Conservation (phyloP, 208 protist species). For the Trypanosoma caninum region DNA sequence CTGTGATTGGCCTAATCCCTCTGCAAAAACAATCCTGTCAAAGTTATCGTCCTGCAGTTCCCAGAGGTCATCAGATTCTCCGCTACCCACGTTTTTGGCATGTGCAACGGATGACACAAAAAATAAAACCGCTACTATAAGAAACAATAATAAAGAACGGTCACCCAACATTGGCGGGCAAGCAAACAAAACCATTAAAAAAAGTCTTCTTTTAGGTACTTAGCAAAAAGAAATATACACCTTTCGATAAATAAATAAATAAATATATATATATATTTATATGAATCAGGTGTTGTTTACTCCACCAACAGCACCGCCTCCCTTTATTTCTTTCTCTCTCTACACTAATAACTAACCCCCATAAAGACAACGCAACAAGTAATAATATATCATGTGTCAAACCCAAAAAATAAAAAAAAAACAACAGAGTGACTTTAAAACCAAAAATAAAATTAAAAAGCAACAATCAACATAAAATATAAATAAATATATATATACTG, state of each 20-base stretch:
- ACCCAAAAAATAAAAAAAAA: conserved; percentile 20
- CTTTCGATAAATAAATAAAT: background rate
- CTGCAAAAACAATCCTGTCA: conserved; percentile 61
- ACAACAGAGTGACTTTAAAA: conserved; percentile 19
- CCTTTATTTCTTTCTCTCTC: background rate
- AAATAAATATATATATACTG: background rate
- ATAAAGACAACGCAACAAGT: background rate
- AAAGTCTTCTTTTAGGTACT: no score
- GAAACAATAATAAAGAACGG: background rate
- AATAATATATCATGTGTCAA: background rate
- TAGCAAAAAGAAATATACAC: no score
- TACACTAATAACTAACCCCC: background rate
- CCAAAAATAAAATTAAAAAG: background rate
- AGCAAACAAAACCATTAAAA: no score
- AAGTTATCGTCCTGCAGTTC: conserved; percentile 51
- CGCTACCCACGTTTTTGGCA: background rate
- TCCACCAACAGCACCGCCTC: no score
- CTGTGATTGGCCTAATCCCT: background rate
- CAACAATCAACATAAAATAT: background rate
- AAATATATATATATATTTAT: background rate
- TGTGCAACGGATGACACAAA: background rate
- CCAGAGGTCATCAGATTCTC: conserved; percentile 25
- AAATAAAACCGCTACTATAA: background rate
- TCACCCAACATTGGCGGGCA: no score
- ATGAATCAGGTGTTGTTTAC: background rate